Conservation (phyloP, 129 eudicot species). For the Rutidosis leptorrhynchoides region DNA sequence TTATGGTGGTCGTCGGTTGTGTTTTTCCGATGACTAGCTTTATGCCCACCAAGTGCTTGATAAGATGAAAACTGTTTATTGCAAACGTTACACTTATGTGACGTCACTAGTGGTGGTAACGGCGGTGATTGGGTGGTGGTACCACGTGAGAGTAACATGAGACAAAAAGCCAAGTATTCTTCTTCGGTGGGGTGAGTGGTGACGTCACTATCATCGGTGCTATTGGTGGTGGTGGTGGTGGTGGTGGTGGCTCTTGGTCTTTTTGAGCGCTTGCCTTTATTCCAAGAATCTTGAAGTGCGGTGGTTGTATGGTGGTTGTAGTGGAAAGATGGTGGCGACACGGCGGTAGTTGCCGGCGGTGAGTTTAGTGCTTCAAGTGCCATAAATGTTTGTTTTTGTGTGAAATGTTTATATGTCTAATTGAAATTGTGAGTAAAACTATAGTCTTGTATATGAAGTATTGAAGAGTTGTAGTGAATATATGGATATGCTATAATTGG, state of each 20-base stretch:
- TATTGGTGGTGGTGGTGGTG: conserved; percentile 5
- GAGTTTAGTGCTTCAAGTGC: conserved; percentile 68
- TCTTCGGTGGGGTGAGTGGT: conserved; percentile 46
- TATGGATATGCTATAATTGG: conserved; percentile 4
- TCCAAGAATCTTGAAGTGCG: conserved; percentile 41
- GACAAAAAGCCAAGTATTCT: conserved; percentile 70
- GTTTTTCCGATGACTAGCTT: conserved; percentile 86
- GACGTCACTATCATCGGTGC: conserved; percentile 9
- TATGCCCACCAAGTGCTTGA: conserved; percentile 97
- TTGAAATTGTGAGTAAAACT: neutral
- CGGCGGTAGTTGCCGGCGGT: conserved; percentile 30
- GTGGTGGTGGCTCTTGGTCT: conserved; percentile 39
- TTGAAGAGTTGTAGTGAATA: conserved; percentile 20
- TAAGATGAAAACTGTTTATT: conserved; percentile 59
- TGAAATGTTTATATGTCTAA: neutral
- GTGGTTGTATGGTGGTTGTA: conserved; percentile 25
- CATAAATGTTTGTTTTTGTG: too few species aligned
- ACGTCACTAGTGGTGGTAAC: conserved; percentile 22
- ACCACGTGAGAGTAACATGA: conserved; percentile 76
- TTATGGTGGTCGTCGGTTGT: conserved; percentile 22
- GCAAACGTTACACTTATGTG: conserved; percentile 75
- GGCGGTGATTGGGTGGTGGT: conserved; percentile 26
- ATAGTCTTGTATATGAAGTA: conserved; percentile 32
- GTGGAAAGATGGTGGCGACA: conserved; percentile 30
- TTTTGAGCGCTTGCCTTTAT: conserved; percentile 65